Evolutionary conservation across 2,329 filamentous ascomycete species (phyloP).

Genomic region (Lachnellula subtilissima): DNA sequence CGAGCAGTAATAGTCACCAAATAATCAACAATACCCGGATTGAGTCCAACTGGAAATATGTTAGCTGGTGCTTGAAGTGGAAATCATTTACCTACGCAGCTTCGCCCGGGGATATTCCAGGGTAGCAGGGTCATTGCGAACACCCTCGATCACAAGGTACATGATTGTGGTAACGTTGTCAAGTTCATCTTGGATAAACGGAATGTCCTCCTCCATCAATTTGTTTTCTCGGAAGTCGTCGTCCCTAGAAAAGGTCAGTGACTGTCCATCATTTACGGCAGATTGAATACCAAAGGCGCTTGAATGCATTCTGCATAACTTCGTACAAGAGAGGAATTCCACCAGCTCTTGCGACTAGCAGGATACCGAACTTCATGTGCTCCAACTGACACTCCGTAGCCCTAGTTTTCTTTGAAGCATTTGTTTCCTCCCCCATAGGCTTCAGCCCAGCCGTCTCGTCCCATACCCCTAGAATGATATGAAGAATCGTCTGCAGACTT

Average conservation of each 20-base stretch:
- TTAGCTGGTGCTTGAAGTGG: slow-evolving; percentile 19
- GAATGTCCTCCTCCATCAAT: slow-evolving; percentile 30
- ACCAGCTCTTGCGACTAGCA: slow-evolving; percentile 46
- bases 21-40: slow-evolving; percentile 66
- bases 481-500: slow-evolving; percentile 53
- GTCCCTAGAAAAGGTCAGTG: slow-evolving; percentile 22
- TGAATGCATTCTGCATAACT: slow-evolving; percentile 29
- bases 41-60: slow-evolving; percentile 41
- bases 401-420: slow-evolving; percentile 40
- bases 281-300: slow-evolving; percentile 30
- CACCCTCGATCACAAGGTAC: slow-evolving; percentile 55
- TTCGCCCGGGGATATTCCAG: slow-evolving; percentile 37
- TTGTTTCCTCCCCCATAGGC: slow-evolving; percentile 36
- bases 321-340: slow-evolving; percentile 27
- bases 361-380: slow-evolving; percentile 52
- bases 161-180: slow-evolving; percentile 60
- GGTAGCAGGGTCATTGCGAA: slow-evolving; percentile 47
- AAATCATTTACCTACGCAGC: slow-evolving; percentile 42
- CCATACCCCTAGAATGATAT: slow-evolving; percentile 67
- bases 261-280: not conserved
- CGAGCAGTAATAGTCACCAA: slow-evolving; percentile 66
- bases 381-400: slow-evolving; percentile 54
- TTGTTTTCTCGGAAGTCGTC: slow-evolving; percentile 32
- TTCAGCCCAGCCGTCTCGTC: slow-evolving; percentile 54
- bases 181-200: slow-evolving; percentile 49